Evolutionary conservation across 78 protist species (phyloP), one percentile per base, ranked within the genome.

Genomic region (Creolimax fragrantissima): DNA sequence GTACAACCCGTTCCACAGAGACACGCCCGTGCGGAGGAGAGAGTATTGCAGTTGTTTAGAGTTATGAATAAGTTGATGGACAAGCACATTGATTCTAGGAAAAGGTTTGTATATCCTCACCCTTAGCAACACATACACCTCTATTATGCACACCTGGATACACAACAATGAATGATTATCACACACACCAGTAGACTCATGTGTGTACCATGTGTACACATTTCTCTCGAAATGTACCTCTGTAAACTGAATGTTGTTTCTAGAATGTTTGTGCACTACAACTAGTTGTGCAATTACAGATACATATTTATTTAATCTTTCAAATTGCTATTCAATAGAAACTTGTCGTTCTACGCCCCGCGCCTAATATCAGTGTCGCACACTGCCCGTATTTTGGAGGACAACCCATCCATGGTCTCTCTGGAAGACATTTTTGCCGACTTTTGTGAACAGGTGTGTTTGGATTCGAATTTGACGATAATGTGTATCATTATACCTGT

Each of bases 321-420:
- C n/a, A n/a, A n/a, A n/a, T n/a, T n/a, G n/a, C n/a, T n/a, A n/a
- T n/a, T n/a, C n/a, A n/a, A 83, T 41, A 83, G 86, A 24, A 6
- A 83, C 42, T 41, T 83, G 86, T 24, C 0, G 86, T 83, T 83
- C 86, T 83, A 83, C 7, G 35, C 86, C 7, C 86, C 86, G 6
- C 6, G 42, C 17, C 86, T 83, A 24, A 41, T 83, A 41, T 6
- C 86, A 32, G 35, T 83, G 42, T 83, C 86, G 42, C 86, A 83
- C 86, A 83, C 42, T 5, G 86, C 35, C 44, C 86, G 86, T 41
- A 6, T 83, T 32, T 41, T 83, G 86, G 42, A 83, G 5, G 86
- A 83, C 35, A 24, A 83, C 86, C 86, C 86, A 5, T 83, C 86
- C 86, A 83, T 83, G 86, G 86, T 83, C 86, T 35, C 86, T 24